Evolutionary conservation across 2,329 filamentous ascomycete genomes (phyloP), one percentile per base, ranked within the genome.

Genomic region (Apiospora malaysiana): DNA sequence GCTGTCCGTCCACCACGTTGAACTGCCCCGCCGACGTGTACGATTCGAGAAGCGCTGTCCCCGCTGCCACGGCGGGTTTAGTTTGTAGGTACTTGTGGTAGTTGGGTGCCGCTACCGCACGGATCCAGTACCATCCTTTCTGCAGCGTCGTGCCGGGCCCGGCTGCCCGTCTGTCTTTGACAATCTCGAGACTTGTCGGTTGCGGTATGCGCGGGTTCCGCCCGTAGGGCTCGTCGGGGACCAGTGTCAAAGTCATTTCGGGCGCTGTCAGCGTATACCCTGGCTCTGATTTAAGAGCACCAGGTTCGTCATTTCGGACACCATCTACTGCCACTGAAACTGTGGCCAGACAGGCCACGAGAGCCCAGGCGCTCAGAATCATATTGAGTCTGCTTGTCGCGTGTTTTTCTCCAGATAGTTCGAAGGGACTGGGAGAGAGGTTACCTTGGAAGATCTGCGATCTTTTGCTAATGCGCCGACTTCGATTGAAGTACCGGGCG

Each of bases 21-120:
- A 87, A 89, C 78, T 91, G 88, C 0, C 88, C 88, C 0, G 88
- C 89, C 1, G 85, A 86, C 7, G 81, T 85, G 78, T 85, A 83
- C 71, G 82, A 83, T 66, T 83, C 84, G 70, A 90, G 82, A 40
- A 89, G 80, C 1, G 88, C 88, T 37, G 81, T 79, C 12, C 86
- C 85, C 1, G 85, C 78, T 0, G 81, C 72, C 72, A 82, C 81
- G 66, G 82, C 77, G 1, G 85, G 83, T 46, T 81, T 79, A 10
- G 85, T 85, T 79, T 88, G 85, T 3, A 88, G 81, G 76, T 88
- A 88, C 72, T 84, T 85, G 80, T 87, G 86, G 78, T 85, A 90
- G 79, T 90, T 90, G 47, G 88, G 88, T 0, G 83, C 78, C 40
- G 82, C 85, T 2, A 90, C 88, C 0, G 85, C 87, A 9, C 88